Percentiles rank a stretch among this genome's conserved stretches.
Conservation (phyloP, 163 green algal genomes). For the Smithsoniella earleae region DNA sequence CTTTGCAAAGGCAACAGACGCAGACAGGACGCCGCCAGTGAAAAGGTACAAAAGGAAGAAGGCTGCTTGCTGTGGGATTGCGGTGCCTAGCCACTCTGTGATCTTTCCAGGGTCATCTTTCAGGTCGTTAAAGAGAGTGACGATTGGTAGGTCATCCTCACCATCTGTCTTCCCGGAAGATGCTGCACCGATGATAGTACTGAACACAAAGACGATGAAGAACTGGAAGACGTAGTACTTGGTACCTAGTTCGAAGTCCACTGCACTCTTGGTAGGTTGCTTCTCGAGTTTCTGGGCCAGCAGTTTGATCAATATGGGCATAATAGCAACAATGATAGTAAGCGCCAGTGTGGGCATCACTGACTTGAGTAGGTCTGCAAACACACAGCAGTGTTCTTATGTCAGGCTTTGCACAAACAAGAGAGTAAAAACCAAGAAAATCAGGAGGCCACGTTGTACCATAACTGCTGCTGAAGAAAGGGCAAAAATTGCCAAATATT, state of each 20-base stretch:
- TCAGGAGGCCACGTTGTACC: too few relatives aligned
- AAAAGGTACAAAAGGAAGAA: constrained; percentile 16
- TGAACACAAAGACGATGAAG: constrained; percentile 28
- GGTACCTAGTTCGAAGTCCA: constrained; percentile 6
- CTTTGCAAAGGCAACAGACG: neutral
- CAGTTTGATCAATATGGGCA: constrained; percentile 13
- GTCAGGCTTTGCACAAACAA: neutral
- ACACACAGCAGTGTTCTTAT: neutral
- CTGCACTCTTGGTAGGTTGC: neutral
- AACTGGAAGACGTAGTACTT: constrained; percentile 30
- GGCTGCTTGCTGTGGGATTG: constrained; percentile 18
- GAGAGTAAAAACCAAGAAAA: too few relatives aligned
- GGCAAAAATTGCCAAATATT: too few relatives aligned
- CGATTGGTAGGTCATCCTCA: neutral
- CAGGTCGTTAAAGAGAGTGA: constrained; percentile 17
- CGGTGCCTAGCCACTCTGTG: constrained; percentile 10
- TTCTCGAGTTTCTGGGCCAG: constrained; percentile 14
- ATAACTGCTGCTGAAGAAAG: too few relatives aligned
- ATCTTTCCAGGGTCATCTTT: neutral
- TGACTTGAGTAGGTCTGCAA: constrained; percentile 26
- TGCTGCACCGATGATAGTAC: constrained; percentile 2
- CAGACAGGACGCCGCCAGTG: neutral
- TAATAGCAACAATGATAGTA: constrained; percentile 5
- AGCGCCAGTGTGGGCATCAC: constrained; percentile 25
- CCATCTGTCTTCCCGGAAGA: neutral